Percentiles rank a stretch among this genome's conserved stretches.
These are phyloP conservation scores for Hypoxylon sp. DNA, from an alignment of 2,329 filamentous ascomycete genomes.

Conservation along the genomic window DNA sequence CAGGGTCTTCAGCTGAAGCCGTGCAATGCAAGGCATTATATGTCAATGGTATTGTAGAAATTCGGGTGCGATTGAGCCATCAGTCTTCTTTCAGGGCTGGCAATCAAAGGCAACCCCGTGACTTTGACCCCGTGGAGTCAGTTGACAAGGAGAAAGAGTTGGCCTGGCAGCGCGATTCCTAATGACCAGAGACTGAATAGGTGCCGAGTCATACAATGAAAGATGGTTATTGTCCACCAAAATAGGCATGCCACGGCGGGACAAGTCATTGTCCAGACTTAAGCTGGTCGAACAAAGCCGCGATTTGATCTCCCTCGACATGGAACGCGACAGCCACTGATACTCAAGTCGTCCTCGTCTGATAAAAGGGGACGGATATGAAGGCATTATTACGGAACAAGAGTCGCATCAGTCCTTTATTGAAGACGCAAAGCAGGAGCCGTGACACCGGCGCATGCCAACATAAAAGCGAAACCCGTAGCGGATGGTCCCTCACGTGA, in stretches of 20 bases:
- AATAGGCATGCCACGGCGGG: not conserved
- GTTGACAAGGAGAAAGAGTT: not conserved
- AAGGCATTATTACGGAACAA: not conserved
- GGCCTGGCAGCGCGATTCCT: not conserved
- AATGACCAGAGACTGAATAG: not conserved
- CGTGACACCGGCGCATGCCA: not conserved
- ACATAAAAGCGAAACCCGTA: too few species aligned
- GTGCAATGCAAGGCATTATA: slow-evolving; percentile 19
- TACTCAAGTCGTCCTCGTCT: not conserved
- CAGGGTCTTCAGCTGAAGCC: not conserved
- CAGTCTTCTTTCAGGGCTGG: slow-evolving; percentile 3
- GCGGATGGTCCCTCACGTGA: too few species aligned
- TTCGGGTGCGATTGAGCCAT: not conserved
- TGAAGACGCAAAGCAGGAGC: not conserved
- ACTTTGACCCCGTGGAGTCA: slow-evolving; percentile 10
- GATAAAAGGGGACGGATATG: not conserved
- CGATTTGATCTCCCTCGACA: not conserved
- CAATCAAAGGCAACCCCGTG: slow-evolving; percentile 4
- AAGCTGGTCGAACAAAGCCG: slow-evolving; percentile 6
- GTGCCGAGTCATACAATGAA: not conserved
- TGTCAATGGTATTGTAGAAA: slow-evolving; percentile 20
- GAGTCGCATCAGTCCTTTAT: not conserved
- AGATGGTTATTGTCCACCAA: slow-evolving; percentile 11
- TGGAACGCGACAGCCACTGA: not conserved
- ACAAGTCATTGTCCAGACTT: not conserved